Conservation (phyloP, 768 basidiomycete genomes). For the Hirschioporus abietinus region DNA sequence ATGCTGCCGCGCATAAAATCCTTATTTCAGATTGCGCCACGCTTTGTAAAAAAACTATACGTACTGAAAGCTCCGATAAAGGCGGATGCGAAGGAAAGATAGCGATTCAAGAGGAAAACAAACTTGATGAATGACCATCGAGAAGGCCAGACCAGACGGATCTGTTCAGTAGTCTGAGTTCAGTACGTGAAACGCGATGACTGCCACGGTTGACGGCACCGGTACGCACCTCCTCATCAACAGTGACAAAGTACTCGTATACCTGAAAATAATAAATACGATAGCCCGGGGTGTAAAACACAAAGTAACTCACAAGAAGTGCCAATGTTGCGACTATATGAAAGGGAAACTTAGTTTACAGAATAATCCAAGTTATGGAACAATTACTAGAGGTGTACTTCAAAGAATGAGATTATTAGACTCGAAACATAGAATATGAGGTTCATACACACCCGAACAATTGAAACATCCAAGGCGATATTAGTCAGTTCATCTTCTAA, state of each 20-base stretch:
- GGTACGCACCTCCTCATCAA: background rate
- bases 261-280: background rate
- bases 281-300: background rate
- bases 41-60: background rate
- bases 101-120: slow-evolving; percentile 3
- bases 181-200: background rate
- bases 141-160: background rate
- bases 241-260: background rate
- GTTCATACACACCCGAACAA: background rate
- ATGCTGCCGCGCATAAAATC: background rate
- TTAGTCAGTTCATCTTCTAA: background rate
- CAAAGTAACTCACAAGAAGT: background rate
- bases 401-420: background rate
- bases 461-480: background rate
- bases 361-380: background rate
- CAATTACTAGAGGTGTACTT: background rate
- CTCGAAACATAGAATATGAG: background rate
- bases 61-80: background rate
- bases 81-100: slow-evolving; percentile 1
- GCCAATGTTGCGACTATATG: background rate
- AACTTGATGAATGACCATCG: background rate
- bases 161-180: background rate
- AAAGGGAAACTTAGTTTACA: background rate
- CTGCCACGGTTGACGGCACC: background rate
- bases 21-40: background rate